Evolutionary conservation across 2,329 filamentous ascomycete genomes (phyloP), one percentile per base, ranked within the genome.

Genomic region (Nannizzia gypsea): DNA sequence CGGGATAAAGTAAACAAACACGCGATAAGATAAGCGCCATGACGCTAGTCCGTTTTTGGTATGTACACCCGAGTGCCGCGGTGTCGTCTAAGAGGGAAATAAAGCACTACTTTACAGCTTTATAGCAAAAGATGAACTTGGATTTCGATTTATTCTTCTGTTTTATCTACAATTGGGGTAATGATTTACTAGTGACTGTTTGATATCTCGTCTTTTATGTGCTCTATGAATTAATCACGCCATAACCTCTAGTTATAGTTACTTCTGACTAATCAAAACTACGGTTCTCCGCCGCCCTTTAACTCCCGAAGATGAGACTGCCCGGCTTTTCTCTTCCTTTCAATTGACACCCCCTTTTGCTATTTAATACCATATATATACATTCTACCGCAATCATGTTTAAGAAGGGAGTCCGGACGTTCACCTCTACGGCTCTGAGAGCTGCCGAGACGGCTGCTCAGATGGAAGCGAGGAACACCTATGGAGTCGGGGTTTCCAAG

Each of bases 401-500:
- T 67, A 82, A 85, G 68, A 83, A 83, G 62, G 82, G 82, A 68
- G 78, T 84, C 63, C 83, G 87, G 68, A 81, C 83, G 63, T 86
- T 93, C 67, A 80, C 83, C 60, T 83, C 82, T 22, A 83, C 82
- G 62, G 82, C 83, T 62, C 75, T 79, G 67, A 81, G 83, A 61
- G 78, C 72, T 69, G 78, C 71, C 38, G 76, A 82, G 61, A 72
- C 69, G 34, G 55, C 60, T 11, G 71, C 74, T 6, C 73, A 78
- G 60, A 73, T 77, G 60, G 78, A 81, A 64, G 76, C 75, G 8
- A 71, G 74, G 17, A 80, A 82, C 63, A 70, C 81, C 52, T 83
- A 89, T 69, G 84, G 84, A 28, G 78, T 92, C 63, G 81, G 81
- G 64, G 84, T 96, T 61, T 90, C 89, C 46, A 84, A 84, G 70